phyloP scores from a whole-genome alignment of 2,329 filamentous ascomycete genomes.

The Xylariaceae sp. region DNA sequence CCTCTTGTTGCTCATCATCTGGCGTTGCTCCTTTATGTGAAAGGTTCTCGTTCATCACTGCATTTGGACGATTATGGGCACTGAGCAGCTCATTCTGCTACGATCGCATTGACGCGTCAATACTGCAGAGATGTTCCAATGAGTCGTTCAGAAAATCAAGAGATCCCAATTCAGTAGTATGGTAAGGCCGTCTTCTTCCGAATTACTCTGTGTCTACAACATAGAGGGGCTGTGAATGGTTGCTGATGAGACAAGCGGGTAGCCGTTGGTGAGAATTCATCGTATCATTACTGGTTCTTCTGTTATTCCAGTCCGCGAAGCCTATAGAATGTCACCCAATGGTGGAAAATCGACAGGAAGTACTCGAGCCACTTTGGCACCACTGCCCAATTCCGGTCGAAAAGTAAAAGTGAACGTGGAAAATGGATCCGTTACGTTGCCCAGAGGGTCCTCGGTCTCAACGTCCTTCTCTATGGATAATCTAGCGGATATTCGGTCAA shows the following conservation, averaged over 20 bases:
- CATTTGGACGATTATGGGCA: neutral
- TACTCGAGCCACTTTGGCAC: neutral
- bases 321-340: neutral
- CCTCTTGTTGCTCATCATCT: neutral
- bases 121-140: neutral
- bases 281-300: neutral
- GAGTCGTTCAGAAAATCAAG: neutral
- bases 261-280: neutral
- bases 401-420: neutral
- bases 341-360: neutral
- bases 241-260: neutral
- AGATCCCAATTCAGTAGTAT: neutral
- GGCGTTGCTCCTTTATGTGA: neutral
- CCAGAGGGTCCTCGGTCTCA: conserved; percentile 1
- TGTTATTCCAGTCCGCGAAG: neutral
- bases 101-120: neutral
- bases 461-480: neutral
- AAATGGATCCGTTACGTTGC: neutral
- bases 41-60: neutral
- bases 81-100: neutral
- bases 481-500: neutral
- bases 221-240: neutral
- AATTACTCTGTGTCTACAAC: neutral
- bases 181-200: neutral
- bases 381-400: neutral